Evolutionary conservation across 1,284 basidiomycete genomes (phyloP), one percentile per base, ranked within the genome.

Genomic region (Leccinum pachyderme): DNA sequence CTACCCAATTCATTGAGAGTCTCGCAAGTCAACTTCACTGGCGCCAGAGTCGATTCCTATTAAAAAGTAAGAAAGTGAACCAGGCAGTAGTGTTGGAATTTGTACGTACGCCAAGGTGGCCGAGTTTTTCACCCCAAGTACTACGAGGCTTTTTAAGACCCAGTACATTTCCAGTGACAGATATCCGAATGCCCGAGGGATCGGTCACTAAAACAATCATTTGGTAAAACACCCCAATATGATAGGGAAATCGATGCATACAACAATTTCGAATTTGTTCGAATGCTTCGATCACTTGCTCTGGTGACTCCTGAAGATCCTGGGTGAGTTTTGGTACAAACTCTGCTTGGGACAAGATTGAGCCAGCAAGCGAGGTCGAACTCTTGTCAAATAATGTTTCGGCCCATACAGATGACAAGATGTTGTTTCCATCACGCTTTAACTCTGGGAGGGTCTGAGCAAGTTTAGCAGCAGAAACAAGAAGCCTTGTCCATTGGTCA

Each of bases 371-470:
- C 15, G 84, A 83, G 1, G 93, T 91, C 11, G 93, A 95, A 56
- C 79, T 82, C 53, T 84, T 78, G 59, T 84, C 81, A 64, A 84
- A 92, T 32, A 94, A 70, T 39, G 94, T 66, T 53, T 86, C 81
- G 25, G 83, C 75, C 71, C 83, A 86, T 43, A 95, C 77, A 7
- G 93, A 89, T 27, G 81, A 80, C 44, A 95, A 78, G 11, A 99
- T 89, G 24, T 83, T 87, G 65, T 78, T 84, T 2, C 95, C 97
- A 65, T 94, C 90, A 46, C 97, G 83, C 78, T 98, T 99, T 68
- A 93, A 80, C 66, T 95, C 88, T 0, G 97, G 97, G n/a, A 99
- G 77, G 27, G 87, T 87, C 71, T 98, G 96, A 43, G 91, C 84
- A 50, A 94, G 83, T 74, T 98, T 98, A 25, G 94, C 92, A 41